phyloP scores from a whole-genome alignment of 345 rosid species.

The Citrus australasica region DNA sequence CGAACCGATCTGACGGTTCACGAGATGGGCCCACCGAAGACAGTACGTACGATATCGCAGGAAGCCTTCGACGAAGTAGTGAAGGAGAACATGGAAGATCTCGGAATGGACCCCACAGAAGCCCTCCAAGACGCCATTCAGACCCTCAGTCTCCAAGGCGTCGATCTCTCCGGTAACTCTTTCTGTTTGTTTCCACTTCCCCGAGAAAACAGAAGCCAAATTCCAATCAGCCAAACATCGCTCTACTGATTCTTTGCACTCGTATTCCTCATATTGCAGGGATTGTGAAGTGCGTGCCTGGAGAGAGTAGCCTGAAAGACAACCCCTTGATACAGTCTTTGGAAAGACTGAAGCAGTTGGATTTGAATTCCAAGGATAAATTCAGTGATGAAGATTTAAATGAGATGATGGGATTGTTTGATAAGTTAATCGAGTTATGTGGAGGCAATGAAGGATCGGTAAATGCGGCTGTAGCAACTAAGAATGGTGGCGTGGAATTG shows the following conservation, averaged over 20 bases:
- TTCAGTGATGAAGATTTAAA: constrained; percentile 33
- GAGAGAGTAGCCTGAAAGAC: constrained; percentile 55
- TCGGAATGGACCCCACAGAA: constrained; percentile 85
- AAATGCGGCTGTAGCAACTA: constrained; percentile 58
- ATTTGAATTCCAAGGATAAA: constrained; percentile 12
- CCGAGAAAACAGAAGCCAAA: not conserved
- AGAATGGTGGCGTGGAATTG: constrained; percentile 65
- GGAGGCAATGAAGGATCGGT: constrained; percentile 38
- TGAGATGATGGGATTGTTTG: constrained; percentile 43
- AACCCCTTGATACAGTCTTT: constrained; percentile 64
- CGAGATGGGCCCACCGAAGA: constrained; percentile 54
- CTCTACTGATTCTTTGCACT: not conserved
- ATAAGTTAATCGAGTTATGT: constrained; percentile 40
- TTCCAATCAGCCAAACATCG: not conserved
- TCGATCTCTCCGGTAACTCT: constrained; percentile 72
- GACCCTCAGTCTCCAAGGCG: constrained; percentile 86
- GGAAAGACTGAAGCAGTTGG: constrained; percentile 49
- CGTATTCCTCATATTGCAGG: constrained; percentile 32
- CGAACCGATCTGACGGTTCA: not conserved
- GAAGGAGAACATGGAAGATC: constrained; percentile 81
- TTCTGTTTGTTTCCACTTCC: constrained; percentile 8
- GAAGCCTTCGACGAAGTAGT: constrained; percentile 86
- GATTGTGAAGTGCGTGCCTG: constrained; percentile 68
- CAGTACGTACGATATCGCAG: constrained; percentile 66
- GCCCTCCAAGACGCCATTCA: constrained; percentile 87